These are phyloP conservation scores for Plasmodium ovale DNA, from an alignment of 169 alveolate species.

Conservation along the genomic window DNA sequence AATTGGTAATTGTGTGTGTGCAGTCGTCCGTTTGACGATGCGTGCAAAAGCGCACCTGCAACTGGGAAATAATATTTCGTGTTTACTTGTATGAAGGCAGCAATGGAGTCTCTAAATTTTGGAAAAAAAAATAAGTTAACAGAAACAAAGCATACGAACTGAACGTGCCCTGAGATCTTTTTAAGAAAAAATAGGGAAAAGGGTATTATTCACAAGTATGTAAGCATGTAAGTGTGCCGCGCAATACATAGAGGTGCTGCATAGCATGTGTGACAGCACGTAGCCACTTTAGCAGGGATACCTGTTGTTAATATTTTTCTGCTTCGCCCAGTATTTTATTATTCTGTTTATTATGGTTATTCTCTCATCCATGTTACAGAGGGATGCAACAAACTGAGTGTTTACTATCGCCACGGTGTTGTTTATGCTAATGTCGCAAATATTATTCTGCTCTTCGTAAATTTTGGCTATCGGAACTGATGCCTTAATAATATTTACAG, in stretches of 20 bases:
- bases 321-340: constrained; percentile 90
- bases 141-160: constrained; percentile 88
- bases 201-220: background rate
- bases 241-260: background rate
- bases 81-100: constrained; percentile 82
- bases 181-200: background rate
- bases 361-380: constrained; percentile 81
- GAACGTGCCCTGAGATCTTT: constrained; percentile 83
- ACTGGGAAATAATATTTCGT: background rate
- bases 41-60: background rate
- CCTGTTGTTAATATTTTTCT: constrained; percentile 86
- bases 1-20: background rate
- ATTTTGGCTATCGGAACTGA: constrained; percentile 88
- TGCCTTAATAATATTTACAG: constrained; percentile 81
- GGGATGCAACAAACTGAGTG: constrained; percentile 80
- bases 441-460: constrained; percentile 73
- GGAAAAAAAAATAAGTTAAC: constrained; percentile 85
- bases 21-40: background rate
- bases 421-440: constrained; percentile 87
- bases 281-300: constrained; percentile 44
- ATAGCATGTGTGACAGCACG: background rate
- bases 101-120: constrained; percentile 82
- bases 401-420: constrained; percentile 88
- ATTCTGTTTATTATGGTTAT: constrained; percentile 85
- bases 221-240: background rate